Conservation (phyloP, 2,329 filamentous ascomycete species). For the Penicillium olsonii region DNA sequence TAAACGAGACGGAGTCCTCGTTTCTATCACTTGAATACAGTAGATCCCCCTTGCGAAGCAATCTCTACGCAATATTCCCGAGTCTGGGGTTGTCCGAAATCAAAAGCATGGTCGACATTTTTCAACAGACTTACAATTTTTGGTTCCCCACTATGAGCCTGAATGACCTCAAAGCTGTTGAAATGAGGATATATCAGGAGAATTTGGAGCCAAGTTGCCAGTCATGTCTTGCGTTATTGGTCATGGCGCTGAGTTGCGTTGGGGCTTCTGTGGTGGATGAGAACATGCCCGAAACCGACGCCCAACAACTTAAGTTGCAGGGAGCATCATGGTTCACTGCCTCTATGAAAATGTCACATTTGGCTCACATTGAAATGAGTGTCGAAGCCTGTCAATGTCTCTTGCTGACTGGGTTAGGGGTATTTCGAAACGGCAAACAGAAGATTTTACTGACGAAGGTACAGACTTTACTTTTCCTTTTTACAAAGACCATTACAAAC, state of each 20-base stretch:
- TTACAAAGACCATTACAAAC: conserved; percentile 13
- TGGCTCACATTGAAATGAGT: conserved; percentile 12
- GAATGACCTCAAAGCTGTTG: not conserved
- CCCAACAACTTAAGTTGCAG: conserved; percentile 3
- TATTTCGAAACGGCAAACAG: not conserved
- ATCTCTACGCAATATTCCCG: conserved; percentile 6
- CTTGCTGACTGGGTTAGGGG: conserved; percentile 5
- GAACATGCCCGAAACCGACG: not conserved
- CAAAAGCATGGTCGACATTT: conserved; percentile 2
- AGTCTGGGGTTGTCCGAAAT: conserved; percentile 6
- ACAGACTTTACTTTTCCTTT: conserved; percentile 9
- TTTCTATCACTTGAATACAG: conserved; percentile 5
- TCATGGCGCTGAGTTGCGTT: conserved; percentile 13
- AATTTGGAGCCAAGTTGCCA: conserved; percentile 6
- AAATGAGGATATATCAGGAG: conserved; percentile 6
- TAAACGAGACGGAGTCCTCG: not conserved
- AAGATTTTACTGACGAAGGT: not conserved
- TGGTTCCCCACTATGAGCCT: conserved; percentile 12
- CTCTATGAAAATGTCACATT: conserved; percentile 11
- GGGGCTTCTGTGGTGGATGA: conserved; percentile 5
- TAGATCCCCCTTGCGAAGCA: conserved; percentile 1
- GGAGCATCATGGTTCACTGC: conserved; percentile 10
- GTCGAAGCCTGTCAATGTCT: conserved; percentile 11
- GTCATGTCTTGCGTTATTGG: conserved; percentile 9
- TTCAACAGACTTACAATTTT: conserved; percentile 12